phyloP scores from a whole-genome alignment of 2,329 filamentous ascomycete species.

The Fusarium pseudograminearum region DNA sequence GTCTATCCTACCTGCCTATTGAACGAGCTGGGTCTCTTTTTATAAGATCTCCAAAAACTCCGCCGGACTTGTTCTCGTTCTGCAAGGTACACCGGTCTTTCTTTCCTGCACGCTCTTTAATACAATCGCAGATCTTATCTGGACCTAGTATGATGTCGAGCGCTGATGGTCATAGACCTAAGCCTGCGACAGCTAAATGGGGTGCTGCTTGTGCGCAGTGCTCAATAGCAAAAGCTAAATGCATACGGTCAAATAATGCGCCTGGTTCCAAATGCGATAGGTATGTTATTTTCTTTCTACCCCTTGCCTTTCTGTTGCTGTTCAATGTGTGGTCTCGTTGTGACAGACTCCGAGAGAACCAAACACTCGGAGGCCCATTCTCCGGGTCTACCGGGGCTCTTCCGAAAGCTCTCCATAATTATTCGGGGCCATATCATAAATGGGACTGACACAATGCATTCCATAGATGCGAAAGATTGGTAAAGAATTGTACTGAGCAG shows the following conservation, averaged over 20 bases:
- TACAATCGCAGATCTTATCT: constrained; percentile 8
- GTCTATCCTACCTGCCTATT: background rate
- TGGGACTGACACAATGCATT: constrained; percentile 26
- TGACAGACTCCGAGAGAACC: constrained; percentile 7
- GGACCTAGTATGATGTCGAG: constrained; percentile 25
- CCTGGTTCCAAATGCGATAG: constrained; percentile 60
- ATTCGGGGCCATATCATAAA: constrained; percentile 11
- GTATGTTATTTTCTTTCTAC: constrained; percentile 43
- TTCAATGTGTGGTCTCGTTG: background rate
- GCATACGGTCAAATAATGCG: constrained; percentile 56
- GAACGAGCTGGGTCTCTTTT: constrained; percentile 6
- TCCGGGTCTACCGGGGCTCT: constrained; percentile 18
- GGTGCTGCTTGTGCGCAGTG: constrained; percentile 63
- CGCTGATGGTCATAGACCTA: constrained; percentile 39
- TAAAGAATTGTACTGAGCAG: constrained; percentile 61
- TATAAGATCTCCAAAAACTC: constrained; percentile 35
- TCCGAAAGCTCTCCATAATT: constrained; percentile 30
- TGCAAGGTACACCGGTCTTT: constrained; percentile 10
- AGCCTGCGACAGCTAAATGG: constrained; percentile 59
- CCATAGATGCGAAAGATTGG: constrained; percentile 60
- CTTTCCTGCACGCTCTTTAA: constrained; percentile 19
- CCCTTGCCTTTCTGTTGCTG: background rate
- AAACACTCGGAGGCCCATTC: constrained; percentile 21
- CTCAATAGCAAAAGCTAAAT: constrained; percentile 64
- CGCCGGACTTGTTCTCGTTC: constrained; percentile 42